Percentiles rank a stretch among this genome's conserved stretches.
These are phyloP conservation scores for Dictyostelium intermedium DNA, from an alignment of 78 protist genomes.

Conservation along the genomic window DNA sequence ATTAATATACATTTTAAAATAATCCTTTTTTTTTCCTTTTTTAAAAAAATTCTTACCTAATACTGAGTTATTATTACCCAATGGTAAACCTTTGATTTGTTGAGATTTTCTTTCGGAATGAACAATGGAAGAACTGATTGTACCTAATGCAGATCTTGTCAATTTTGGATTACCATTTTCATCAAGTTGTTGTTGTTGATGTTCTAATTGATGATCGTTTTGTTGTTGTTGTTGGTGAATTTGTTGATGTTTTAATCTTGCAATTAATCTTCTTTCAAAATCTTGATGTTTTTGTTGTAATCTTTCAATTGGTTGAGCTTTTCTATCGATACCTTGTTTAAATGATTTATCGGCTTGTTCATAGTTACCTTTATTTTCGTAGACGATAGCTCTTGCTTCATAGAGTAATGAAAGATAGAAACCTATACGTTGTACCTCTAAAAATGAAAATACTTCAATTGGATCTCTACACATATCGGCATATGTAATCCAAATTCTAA, in stretches of 20 bases:
- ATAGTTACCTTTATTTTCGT: constrained; percentile 68
- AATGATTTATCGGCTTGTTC: constrained; percentile 62
- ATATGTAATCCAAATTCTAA: constrained; percentile 74
- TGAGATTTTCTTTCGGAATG: constrained; percentile 53
- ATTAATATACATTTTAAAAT: too few relatives aligned
- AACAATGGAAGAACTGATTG: background rate
- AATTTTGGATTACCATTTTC: constrained; percentile 3
- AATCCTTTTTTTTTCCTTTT: too few relatives aligned
- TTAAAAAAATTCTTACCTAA: background rate
- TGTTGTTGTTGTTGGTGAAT: background rate
- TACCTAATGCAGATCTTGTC: constrained; percentile 53
- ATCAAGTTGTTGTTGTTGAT: background rate
- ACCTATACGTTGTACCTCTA: constrained; percentile 52
- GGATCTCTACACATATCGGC: constrained; percentile 83
- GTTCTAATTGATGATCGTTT: background rate
- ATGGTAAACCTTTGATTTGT: constrained; percentile 21
- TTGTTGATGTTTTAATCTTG: constrained; percentile 36
- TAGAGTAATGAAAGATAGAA: constrained; percentile 41
- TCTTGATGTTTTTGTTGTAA: constrained; percentile 53
- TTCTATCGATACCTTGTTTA: constrained; percentile 49
- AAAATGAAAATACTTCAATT: constrained; percentile 55
- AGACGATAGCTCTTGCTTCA: constrained; percentile 77
- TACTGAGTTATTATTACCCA: background rate
- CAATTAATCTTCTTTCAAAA: constrained; percentile 45
- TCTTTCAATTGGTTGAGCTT: constrained; percentile 59